These are phyloP conservation scores for Noccaea bulbosa DNA, from an alignment of 345 rosid species.

Conservation along the genomic window DNA sequence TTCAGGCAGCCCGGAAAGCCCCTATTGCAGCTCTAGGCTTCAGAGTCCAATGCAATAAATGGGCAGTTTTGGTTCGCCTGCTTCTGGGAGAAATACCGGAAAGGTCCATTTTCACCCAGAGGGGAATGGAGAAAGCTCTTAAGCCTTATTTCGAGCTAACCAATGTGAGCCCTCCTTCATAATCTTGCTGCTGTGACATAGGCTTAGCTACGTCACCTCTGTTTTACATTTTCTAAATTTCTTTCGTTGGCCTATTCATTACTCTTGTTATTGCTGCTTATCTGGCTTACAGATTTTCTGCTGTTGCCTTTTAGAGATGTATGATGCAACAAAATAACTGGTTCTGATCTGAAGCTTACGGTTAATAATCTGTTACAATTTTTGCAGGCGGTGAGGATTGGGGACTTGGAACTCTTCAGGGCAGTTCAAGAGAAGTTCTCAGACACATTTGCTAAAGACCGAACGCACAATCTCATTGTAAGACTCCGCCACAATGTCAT, in stretches of 20 bases:
- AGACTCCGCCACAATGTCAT: conserved; percentile 86
- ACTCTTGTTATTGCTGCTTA: neutral
- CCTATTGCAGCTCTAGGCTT: conserved; percentile 82
- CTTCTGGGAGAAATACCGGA: conserved; percentile 90
- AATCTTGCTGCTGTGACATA: neutral
- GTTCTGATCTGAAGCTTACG: conserved; percentile 13
- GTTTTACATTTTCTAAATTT: too few relatives aligned
- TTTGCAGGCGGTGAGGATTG: conserved; percentile 83
- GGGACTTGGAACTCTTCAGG: conserved; percentile 88
- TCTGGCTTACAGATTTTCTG: neutral
- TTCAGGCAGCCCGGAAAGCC: conserved; percentile 89
- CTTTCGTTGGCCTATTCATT: neutral
- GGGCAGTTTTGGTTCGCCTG: conserved; percentile 81
- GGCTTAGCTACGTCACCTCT: too few relatives aligned
- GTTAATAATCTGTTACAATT: conserved; percentile 18
- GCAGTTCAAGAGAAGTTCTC: conserved; percentile 78
- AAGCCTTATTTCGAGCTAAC: conserved; percentile 89
- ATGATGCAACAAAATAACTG: conserved; percentile 28
- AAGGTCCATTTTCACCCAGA: conserved; percentile 80
- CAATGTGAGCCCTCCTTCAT: conserved; percentile 61
- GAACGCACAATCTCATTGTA: conserved; percentile 74
- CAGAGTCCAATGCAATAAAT: conserved; percentile 78
- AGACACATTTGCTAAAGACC: conserved; percentile 60
- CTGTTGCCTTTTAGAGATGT: conserved; percentile 10
- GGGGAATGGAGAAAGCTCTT: conserved; percentile 85